Evolutionary conservation across 2,329 filamentous ascomycete genomes (phyloP), one percentile per base, ranked within the genome.

Genomic region (Pseudogymnoascus sp.): DNA sequence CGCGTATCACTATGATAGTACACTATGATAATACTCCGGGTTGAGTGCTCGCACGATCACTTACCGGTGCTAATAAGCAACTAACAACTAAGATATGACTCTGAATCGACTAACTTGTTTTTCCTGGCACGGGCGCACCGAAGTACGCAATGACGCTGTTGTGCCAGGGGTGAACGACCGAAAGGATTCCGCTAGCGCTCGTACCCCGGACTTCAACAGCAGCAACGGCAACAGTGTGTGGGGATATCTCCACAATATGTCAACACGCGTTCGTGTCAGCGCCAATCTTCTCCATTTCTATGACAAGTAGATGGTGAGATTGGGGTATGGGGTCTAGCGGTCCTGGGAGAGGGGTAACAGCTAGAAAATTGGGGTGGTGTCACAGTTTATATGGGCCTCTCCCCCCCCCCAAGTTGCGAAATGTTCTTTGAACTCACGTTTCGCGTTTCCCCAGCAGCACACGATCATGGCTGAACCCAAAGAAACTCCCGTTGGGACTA

Each of bases 201-300:
- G 7, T 55, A 55, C 45, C 45, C 27, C 27, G 15, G 27, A 33
- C 27, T 27, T 15, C 27, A 31, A 31, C 45, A 31, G 27, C 45
- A 55, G 27, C 45, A 55, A 33, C 45, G 18, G n/a, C 45, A 31
- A 55, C 27, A 33, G 8, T 2, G 10, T 55, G 27, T 33, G 27
- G 45, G 45, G n/a, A 55, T 55, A 33, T 55, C 45, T 55, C 45
- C 45, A 55, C 45, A 55, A 55, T 55, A 33, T 55, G 45, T 33
- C 45, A 55, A 55, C 45, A 55, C 27, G 8, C 27, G 9, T n/a
- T 55, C 45, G 45, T 55, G 27, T 18, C 45, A 55, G 45, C 27
- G 45, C 45, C 8, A 55, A 55, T 33, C 45, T 33, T 55, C 27
- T 55, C 45, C 45, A 18, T 33, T 33, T 9, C 31, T 33, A 33